phyloP scores from a whole-genome alignment of 2,329 filamentous ascomycete genomes.

The Nemania sp. region DNA sequence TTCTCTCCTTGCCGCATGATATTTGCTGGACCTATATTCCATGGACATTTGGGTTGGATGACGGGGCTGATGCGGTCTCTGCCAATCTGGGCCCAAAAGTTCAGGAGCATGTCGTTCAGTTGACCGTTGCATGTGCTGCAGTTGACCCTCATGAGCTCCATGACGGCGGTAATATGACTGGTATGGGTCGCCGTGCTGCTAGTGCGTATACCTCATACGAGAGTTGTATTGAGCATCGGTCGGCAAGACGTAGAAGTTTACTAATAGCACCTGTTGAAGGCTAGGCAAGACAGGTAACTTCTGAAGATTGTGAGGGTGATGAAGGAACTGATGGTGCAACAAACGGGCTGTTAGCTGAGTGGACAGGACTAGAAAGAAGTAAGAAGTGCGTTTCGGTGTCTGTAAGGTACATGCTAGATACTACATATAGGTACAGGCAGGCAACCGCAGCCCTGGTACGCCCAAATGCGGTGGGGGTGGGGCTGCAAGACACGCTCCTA shows the following conservation, averaged over 20 bases:
- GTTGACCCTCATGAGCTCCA: constrained; percentile 44
- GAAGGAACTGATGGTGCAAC: too few species aligned
- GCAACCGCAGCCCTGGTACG: neutral
- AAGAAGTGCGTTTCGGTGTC: too few species aligned
- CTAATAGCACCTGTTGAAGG: neutral
- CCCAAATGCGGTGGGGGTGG: constrained; percentile 16
- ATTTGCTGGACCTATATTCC: constrained; percentile 34
- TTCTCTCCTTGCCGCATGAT: constrained; percentile 39
- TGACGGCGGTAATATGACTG: constrained; percentile 22
- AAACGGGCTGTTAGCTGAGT: too few species aligned
- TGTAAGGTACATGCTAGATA: too few species aligned
- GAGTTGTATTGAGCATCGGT: constrained; percentile 1
- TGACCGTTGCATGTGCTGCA: constrained; percentile 42
- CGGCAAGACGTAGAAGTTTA: neutral
- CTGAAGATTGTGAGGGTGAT: too few species aligned
- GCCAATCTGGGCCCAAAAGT: constrained; percentile 48
- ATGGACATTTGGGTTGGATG: constrained; percentile 31
- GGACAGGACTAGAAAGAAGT: too few species aligned
- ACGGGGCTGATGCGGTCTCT: constrained; percentile 48
- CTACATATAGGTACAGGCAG: too few species aligned
- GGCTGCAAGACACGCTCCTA: constrained; percentile 11
- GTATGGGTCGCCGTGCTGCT: neutral
- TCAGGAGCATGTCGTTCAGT: constrained; percentile 39
- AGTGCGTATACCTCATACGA: neutral
- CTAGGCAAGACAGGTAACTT: neutral